Base-by-base conservation (phyloP, 1,284 basidiomycete species). In the Ganoderma meredithae region DNA sequence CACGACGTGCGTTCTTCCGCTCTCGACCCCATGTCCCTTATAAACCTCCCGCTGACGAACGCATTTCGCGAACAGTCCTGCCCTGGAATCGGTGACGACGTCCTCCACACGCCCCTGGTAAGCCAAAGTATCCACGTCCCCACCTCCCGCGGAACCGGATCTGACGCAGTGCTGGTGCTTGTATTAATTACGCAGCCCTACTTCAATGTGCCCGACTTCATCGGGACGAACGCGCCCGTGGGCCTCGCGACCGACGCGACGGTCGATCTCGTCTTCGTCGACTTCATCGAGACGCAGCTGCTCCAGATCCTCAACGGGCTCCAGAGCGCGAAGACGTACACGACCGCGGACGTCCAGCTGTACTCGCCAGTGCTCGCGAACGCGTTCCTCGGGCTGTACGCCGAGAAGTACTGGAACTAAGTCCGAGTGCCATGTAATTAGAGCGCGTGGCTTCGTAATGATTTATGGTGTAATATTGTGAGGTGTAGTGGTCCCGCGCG, bases 41-140 rank as follows among this genome's bases (percentile, higher is more conserved):
- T n/a, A n/a, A n/a, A n/a, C n/a, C n/a, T n/a, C n/a, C n/a, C 3
- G n/a, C 58, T 64, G 31, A 62, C n/a, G 2, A 7, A 19, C 22
- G 27, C 2, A 19, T 31, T 4, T 63, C 2, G 15, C 31, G 3
- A 61, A 25, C 63, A 91, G 89, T 79, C 85, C 12, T 93, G 92
- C 77, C 89, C 90, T 0, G 92, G 89, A 5, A 79, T 87, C 15
- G 93, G 92, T 13, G 93, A 94, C 75, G 92, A 94, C 76, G 86
- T 81, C 2, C 77, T 80, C 0, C 91, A 93, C 76, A 75, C 79
- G 2, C 85, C 91, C 0, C 74, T 92, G 52, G 76, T 76, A 58
- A 64, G 76, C 22, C 27, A 31, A 31, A 31, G 3, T 3, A 31
- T 31, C 47, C 19, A 36, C 9, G 7, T 36, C 13, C 27, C 15